Percentiles rank a stretch among this genome's conserved stretches.
Conservation (phyloP, 83 land plant genomes). For the Picea abies region DNA sequence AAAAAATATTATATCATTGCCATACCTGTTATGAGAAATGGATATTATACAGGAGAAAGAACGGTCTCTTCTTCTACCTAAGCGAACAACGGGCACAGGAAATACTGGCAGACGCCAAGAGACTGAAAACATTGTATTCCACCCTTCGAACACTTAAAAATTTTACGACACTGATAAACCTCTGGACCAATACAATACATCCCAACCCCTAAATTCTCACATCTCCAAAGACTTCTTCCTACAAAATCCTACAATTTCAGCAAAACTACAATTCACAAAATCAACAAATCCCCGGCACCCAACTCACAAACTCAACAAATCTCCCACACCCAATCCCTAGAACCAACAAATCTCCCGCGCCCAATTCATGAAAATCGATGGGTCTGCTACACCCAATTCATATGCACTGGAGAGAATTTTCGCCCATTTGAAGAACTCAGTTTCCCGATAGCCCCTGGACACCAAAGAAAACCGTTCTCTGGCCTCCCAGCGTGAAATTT, state of each 20-base stretch:
- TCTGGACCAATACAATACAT: slow-evolving; percentile 3
- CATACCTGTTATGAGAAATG: slow-evolving; percentile 11
- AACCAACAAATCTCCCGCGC: too few relatives aligned
- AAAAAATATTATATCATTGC: neutral
- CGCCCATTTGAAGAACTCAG: too few relatives aligned
- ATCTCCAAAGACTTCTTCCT: neutral
- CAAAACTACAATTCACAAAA: neutral
- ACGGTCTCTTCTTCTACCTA: neutral
- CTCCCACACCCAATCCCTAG: too few relatives aligned
- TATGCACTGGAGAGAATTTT: too few relatives aligned
- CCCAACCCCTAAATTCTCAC: neutral
- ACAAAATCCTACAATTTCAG: neutral
- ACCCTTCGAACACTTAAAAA: neutral
- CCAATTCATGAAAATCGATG: too few relatives aligned
- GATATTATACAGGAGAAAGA: neutral
- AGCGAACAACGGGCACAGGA: neutral
- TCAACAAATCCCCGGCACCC: neutral
- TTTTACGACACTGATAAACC: neutral
- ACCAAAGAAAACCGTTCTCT: too few relatives aligned
- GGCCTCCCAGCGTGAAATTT: too few relatives aligned
- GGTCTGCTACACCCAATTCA: too few relatives aligned
- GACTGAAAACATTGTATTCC: slow-evolving; percentile 2
- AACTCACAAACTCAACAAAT: neutral
- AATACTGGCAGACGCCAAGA: neutral
- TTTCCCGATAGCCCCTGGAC: too few relatives aligned